These are phyloP conservation scores for Rhizoclosmatium sp. DNA, from an alignment of 192 early-diverging fungal genomes.

Conservation along the genomic window DNA sequence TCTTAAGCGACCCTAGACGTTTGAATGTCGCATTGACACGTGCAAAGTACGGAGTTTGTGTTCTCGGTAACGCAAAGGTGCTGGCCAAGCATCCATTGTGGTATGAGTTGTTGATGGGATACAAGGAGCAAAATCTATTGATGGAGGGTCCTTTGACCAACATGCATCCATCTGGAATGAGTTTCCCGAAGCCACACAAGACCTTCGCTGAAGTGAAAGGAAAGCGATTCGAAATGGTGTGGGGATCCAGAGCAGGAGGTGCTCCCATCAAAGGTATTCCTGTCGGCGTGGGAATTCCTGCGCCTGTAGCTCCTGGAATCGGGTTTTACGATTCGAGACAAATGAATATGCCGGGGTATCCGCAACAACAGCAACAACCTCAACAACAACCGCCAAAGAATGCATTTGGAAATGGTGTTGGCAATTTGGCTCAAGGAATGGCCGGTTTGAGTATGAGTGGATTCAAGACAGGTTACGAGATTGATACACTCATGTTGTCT, in stretches of 20 bases:
- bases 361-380: not conserved
- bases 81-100: slow-evolving; percentile 92
- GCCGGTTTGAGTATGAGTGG: not conserved
- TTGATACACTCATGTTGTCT: slow-evolving; percentile 12
- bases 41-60: slow-evolving; percentile 94
- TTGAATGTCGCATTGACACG: slow-evolving; percentile 95
- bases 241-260: slow-evolving; percentile 43
- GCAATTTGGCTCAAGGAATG: slow-evolving; percentile 15
- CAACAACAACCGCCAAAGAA: not conserved
- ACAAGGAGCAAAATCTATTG: slow-evolving; percentile 86
- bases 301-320: slow-evolving; percentile 4
- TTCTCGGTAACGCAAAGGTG: slow-evolving; percentile 95
- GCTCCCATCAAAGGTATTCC: slow-evolving; percentile 33
- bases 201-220: slow-evolving; percentile 32
- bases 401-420: not conserved
- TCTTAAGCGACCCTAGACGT: slow-evolving; percentile 81
- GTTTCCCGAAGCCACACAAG: slow-evolving; percentile 66
- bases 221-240: slow-evolving; percentile 45
- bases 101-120: slow-evolving; percentile 95
- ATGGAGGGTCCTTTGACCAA: slow-evolving; percentile 94
- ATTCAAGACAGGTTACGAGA: slow-evolving; percentile 29
- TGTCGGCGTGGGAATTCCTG: slow-evolving; percentile 21
- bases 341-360: not conserved
- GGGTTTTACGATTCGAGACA: slow-evolving; percentile 31
- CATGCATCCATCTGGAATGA: slow-evolving; percentile 88